Evolutionary conservation across 2,329 filamentous ascomycete species (phyloP).

Genomic region (Neopestalotiopsis sp.): DNA sequence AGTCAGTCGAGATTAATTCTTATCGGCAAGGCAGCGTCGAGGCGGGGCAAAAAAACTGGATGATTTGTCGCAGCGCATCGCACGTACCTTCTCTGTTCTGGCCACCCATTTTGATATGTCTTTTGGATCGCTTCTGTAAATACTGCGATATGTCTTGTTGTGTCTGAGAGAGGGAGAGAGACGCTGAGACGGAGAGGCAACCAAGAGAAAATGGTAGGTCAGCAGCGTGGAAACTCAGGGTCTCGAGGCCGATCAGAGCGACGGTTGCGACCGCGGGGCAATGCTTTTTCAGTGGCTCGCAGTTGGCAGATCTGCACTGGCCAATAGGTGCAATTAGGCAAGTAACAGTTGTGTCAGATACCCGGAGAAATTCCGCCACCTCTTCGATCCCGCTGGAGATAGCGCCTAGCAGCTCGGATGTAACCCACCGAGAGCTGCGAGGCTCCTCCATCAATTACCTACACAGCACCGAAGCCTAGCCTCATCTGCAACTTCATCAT

Average conservation of each 20-base stretch:
- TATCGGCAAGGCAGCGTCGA: not conserved
- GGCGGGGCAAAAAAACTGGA: not conserved
- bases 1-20: slow-evolving; percentile 18
- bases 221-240: slow-evolving; percentile 5
- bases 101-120: slow-evolving; percentile 65
- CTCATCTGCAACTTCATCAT: not conserved
- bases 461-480: not conserved
- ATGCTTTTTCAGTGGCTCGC: slow-evolving; percentile 8
- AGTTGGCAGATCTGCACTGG: not conserved
- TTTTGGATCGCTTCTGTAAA: slow-evolving; percentile 18
- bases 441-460: not conserved
- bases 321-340: not conserved
- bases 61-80: not conserved
- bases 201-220: not conserved
- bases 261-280: slow-evolving; percentile 30
- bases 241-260: slow-evolving; percentile 14
- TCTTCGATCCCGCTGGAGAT: not conserved
- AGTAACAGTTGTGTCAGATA: not conserved
- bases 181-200: slow-evolving; percentile 16
- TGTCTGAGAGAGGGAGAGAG: not conserved
- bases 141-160: not conserved
- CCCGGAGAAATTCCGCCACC: slow-evolving; percentile 11
- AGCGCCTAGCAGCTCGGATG: not conserved
- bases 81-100: slow-evolving; percentile 66
- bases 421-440: not conserved